Conservation (phyloP, 2,329 filamentous ascomycete genomes). For the Neocucurbitaria cava region DNA sequence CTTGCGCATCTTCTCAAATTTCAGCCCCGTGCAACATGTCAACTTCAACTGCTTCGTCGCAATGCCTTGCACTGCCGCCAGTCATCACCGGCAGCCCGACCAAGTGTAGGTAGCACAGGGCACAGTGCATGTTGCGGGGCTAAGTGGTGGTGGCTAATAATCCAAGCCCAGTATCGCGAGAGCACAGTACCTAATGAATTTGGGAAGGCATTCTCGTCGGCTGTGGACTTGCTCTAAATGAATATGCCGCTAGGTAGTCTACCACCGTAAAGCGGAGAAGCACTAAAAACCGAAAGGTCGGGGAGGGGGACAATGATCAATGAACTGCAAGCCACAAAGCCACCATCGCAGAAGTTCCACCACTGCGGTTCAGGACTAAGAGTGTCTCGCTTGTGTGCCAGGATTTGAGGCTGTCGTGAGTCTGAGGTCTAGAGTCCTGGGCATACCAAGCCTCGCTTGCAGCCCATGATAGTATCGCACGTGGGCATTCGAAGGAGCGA, state of each 20-base stretch:
- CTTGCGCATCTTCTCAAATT: not conserved
- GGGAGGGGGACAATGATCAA: too few species aligned
- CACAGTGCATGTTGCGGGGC: not conserved
- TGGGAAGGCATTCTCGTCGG: too few species aligned
- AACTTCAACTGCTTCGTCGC: not conserved
- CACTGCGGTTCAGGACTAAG: not conserved
- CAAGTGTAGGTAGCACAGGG: not conserved
- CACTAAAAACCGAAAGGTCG: not conserved
- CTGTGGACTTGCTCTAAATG: too few species aligned
- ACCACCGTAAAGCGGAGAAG: not conserved
- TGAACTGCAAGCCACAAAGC: conserved; percentile 6
- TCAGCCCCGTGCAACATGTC: not conserved
- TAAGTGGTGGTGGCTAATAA: not conserved
- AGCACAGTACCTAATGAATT: too few species aligned
- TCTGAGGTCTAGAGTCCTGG: not conserved
- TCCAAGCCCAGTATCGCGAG: too few species aligned
- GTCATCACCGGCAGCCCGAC: not conserved
- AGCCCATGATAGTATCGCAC: not conserved
- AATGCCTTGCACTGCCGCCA: not conserved
- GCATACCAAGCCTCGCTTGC: not conserved
- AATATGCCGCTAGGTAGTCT: too few species aligned
- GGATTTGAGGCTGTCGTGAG: not conserved
- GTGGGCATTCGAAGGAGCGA: too few species aligned
- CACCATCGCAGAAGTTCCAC: conserved; percentile 3
- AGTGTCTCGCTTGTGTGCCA: not conserved